Evolutionary conservation across 2,329 filamentous ascomycete species (phyloP).

Genomic region (Beauveria australis): DNA sequence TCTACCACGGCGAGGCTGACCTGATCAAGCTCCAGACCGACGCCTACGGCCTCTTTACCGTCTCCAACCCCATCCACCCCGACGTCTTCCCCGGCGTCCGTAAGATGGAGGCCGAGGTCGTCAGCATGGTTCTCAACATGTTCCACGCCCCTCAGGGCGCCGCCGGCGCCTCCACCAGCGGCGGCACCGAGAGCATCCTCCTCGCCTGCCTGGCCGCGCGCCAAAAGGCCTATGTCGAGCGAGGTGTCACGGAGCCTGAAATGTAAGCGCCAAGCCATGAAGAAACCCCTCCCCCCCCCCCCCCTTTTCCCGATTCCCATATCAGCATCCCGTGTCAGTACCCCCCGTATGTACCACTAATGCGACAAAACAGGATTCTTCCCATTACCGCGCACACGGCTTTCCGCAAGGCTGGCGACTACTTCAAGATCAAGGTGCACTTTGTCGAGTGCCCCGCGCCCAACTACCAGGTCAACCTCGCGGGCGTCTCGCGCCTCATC

Average conservation of each 20-base stretch:
- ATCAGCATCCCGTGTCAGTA: too few species aligned
- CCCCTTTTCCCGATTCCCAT: too few species aligned
- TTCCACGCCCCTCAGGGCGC: slow-evolving; percentile 84
- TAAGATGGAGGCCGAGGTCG: slow-evolving; percentile 98
- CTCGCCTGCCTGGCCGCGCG: slow-evolving; percentile 90
- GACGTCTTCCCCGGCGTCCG: slow-evolving; percentile 96
- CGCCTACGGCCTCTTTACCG: slow-evolving; percentile 88
- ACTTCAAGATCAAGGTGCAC: slow-evolving; percentile 95
- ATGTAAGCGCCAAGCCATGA: slow-evolving; percentile 51
- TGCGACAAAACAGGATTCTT: slow-evolving; percentile 57
- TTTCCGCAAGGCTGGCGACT: slow-evolving; percentile 88
- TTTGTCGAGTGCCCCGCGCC: slow-evolving; percentile 81
- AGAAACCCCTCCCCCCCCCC: neutral
- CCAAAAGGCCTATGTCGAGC: slow-evolving; percentile 79
- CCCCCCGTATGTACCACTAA: neutral
- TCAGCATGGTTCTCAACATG: slow-evolving; percentile 84
- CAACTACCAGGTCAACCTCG: slow-evolving; percentile 72
- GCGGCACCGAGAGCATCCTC: slow-evolving; percentile 92
- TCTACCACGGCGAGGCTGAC: slow-evolving; percentile 86
- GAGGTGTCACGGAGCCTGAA: slow-evolving; percentile 84
- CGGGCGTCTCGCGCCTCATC: slow-evolving; percentile 71
- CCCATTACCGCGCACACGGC: slow-evolving; percentile 92
- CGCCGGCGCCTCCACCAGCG: slow-evolving; percentile 82
- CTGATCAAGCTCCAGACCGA: slow-evolving; percentile 80
- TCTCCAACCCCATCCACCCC: slow-evolving; percentile 93